Base-by-base conservation (phyloP, 768 basidiomycete species). In the Boletus subcaerulescens region DNA sequence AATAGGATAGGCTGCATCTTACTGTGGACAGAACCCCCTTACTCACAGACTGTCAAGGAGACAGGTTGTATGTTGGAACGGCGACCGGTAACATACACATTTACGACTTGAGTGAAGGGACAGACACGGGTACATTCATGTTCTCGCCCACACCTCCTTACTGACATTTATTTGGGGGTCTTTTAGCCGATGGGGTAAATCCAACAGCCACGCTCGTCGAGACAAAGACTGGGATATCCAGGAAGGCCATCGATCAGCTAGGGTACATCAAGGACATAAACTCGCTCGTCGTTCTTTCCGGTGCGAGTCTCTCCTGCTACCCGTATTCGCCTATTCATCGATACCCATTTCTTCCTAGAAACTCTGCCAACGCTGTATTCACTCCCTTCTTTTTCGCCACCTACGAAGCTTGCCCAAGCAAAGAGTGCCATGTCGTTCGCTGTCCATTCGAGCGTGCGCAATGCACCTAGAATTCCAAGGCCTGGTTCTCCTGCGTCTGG, bases 401-500 rank as follows among this genome's bases (percentile, higher is more conserved):
- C 87, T 8, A 88, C 86, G 2, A 79, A 82, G 12, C 81, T 98
- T 1, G 65, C 78, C 14, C 91, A 90, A 64, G 86, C 91, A 1
- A 89, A 90, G 68, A 78, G 81, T 17, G 93, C 93, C 0, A 82
- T 94, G 53, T 89, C 91, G 4, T 95, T 99, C 61, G 85, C 86
- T 0, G 69, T 89, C 3, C 78, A 89, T 64, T 82, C 88, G 9
- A 78, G 75, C 29, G 74, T 93, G 29, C 76, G 84, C 55, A 71
- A 82, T 53, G 50, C 72, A 5, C 56, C 70, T 18, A 60, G 67
- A 3, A 65, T 71, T 36, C 68, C 65, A 24, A 65, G 53, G 8
- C 48, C 53, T 45, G 51, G 61, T 24, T 54, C 61, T 14, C 48
- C 48, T 2, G 11, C 9, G 18, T 39, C 46, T 7, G 60, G 58